Base-by-base conservation (phyloP, 2,329 filamentous ascomycete genomes). In the Fusarium udum region DNA sequence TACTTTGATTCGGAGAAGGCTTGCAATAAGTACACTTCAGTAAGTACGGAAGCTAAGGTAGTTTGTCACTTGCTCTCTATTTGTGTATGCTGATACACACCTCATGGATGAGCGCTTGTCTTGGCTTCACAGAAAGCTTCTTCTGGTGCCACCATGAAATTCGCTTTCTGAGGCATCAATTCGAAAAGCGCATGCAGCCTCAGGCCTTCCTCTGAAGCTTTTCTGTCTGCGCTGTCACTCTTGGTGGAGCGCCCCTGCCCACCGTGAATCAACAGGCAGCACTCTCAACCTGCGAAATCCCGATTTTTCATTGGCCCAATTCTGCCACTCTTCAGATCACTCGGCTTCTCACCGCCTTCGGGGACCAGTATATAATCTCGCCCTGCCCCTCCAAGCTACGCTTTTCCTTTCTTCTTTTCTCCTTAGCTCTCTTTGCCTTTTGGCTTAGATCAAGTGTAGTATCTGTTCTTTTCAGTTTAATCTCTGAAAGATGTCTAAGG, bases 401-500 rank as follows among this genome's bases (percentile, higher is more conserved):
- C 40, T 37, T 76, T 72, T 69, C 72, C 68, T 24, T 73, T 80
- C 61, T 77, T 64, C 77, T 77, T 81, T 82, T 76, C 69, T 82
- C 81, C 74, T 81, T 79, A 84, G 82, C 82, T 84, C 82, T 83
- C 82, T 83, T 84, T 84, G 82, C 82, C 85, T 86, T 87, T 87
- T 90, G 88, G 90, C 90, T 93, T 93, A 94, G 92, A 94, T 94
- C 92, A 94, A 94, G 92, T 94, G 92, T 94, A 94, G 92, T 94
- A 94, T 93, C 92, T 94, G 92, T 95, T 95, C 92, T 95, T 94
- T 93, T 94, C 91, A 95, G 93, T 94, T 95, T 95, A 95, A 95
- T 94, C 91, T 92, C 93, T 95, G 92, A 92, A 93, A 94, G 88
- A 88, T 87, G 87, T 87, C 90, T 89, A 93, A 85, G 87, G 90